Base-by-base conservation (phyloP, 2,329 filamentous ascomycete genomes). In the Sclerotinia nivalis region DNA sequence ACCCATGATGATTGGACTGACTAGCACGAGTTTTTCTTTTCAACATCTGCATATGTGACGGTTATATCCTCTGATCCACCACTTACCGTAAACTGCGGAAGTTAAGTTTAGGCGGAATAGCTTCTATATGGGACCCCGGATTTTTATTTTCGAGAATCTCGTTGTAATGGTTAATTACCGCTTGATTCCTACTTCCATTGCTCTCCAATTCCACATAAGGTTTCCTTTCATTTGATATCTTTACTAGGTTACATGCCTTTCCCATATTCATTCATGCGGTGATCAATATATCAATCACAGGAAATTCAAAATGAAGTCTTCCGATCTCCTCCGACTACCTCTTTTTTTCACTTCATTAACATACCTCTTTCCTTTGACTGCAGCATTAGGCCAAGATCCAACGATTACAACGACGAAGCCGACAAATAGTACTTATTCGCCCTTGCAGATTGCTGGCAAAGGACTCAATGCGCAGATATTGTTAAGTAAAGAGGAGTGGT, bases 401-500 rank as follows among this genome's bases (percentile, higher is more conserved):
- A 64, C 60, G 45, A 54, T 72, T 66, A 71, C 37, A 45, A 76
- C 75, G 74, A 76, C 66, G 69, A 78, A 79, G 25, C 84, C 84
- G 28, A 65, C 49, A 6, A 58, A 70, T 9, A 64, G 61, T 13
- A 62, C 34, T 20, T 54, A 37, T n/a, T 47, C 50, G 1, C 55
- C 74, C 2, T 66, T 78, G 22, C 73, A 74, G 67, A 71, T 78
- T n/a, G 74, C 72, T 31, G 75, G 76, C 7, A 61, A 67, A 20
- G 72, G 72, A 78, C 81, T 79, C 18, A 73, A 78, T 64, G 81
- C 83, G 0, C 84, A 86, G 75, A 87, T 90, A 65, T 80, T 86
- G 3, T 81, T 88, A n/a, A 86, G 86, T 13, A 75, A 78, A 28
- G 80, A 86, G 69, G 89, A 92, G 71, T 90, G 86, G 82, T 89